phyloP scores from a whole-genome alignment of 768 basidiomycete genomes.

The Tulasnella sp. region DNA sequence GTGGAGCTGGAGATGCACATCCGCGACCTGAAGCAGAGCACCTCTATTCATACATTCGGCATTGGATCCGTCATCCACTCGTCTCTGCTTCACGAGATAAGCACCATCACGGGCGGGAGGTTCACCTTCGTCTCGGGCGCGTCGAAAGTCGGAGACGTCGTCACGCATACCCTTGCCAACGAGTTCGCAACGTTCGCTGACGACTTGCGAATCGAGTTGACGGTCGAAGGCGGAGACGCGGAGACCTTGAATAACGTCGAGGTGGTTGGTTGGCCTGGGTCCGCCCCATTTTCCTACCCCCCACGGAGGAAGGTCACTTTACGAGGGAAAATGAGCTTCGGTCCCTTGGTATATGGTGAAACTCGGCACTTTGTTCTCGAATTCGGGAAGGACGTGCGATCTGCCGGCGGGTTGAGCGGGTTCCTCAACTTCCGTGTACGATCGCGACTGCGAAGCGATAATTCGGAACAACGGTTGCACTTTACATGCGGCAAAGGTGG shows the following conservation, averaged over 20 bases:
- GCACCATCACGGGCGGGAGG: not conserved
- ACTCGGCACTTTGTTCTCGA: not conserved
- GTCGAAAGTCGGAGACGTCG: conserved; percentile 13
- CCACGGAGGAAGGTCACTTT: not conserved
- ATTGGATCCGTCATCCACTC: conserved; percentile 16
- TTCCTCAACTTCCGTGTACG: not conserved
- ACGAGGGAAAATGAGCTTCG: not conserved
- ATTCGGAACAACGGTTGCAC: too few relatives aligned
- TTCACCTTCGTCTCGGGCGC: conserved; percentile 14
- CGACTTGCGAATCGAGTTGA: not conserved
- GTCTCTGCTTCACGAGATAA: conserved; percentile 10
- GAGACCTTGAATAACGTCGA: not conserved
- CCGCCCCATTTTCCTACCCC: too few relatives aligned
- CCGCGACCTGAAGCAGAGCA: not conserved
- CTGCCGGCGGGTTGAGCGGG: not conserved
- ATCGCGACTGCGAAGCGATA: too few relatives aligned
- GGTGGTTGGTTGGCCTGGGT: not conserved
- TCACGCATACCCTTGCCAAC: conserved; percentile 15
- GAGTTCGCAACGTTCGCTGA: conserved; percentile 11
- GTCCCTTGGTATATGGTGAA: not conserved
- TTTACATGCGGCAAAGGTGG: not conserved
- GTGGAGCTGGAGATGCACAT: conserved; percentile 11
- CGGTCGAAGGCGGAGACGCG: conserved; percentile 1
- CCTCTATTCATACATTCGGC: conserved; percentile 16
- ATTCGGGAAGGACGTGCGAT: not conserved